These are phyloP conservation scores for Eucommia ulmoides DNA, from an alignment of 257 asterid genomes.

Conservation along the genomic window DNA sequence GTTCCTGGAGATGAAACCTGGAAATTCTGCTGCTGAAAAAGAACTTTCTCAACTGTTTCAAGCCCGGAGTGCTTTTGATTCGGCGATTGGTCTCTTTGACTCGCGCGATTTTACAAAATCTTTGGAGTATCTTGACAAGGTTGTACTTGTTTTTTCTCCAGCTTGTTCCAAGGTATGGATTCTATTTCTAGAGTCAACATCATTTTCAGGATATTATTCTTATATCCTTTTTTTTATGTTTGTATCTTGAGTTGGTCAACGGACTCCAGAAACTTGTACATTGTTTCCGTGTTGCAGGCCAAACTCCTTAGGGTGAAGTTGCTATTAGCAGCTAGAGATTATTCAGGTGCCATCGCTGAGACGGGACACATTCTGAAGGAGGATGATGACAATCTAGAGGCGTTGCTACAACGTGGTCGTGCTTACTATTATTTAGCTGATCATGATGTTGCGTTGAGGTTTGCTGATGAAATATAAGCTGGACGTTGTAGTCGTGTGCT, in stretches of 20 bases:
- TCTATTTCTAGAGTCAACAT: not conserved
- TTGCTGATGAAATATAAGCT: no score
- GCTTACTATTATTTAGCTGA: slow-evolving; percentile 90
- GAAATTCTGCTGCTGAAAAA: slow-evolving; percentile 64
- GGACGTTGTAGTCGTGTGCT: no score
- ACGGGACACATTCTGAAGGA: slow-evolving; percentile 83
- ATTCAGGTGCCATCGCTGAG: slow-evolving; percentile 73
- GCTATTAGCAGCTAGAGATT: slow-evolving; percentile 53
- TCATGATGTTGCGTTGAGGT: slow-evolving; percentile 86
- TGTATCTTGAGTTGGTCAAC: not conserved
- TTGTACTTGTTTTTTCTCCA: slow-evolving; percentile 87
- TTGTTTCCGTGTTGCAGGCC: slow-evolving; percentile 40
- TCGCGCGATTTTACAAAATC: slow-evolving; percentile 60
- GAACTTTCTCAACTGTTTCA: slow-evolving; percentile 78
- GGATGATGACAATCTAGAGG: slow-evolving; percentile 71
- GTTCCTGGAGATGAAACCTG: slow-evolving; percentile 69
- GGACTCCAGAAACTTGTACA: slow-evolving; percentile 8
- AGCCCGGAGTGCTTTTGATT: slow-evolving; percentile 60
- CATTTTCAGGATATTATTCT: not conserved
- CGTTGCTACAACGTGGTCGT: slow-evolving; percentile 84
- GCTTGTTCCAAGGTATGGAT: slow-evolving; percentile 66
- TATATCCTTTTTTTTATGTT: slow-evolving; percentile 2
- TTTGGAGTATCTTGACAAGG: slow-evolving; percentile 61
- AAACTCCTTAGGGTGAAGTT: slow-evolving; percentile 67
- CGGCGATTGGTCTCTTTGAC: slow-evolving; percentile 52